Evolutionary conservation across 2,329 filamentous ascomycete genomes (phyloP).

Genomic region (Curvularia hawaiiensis): DNA sequence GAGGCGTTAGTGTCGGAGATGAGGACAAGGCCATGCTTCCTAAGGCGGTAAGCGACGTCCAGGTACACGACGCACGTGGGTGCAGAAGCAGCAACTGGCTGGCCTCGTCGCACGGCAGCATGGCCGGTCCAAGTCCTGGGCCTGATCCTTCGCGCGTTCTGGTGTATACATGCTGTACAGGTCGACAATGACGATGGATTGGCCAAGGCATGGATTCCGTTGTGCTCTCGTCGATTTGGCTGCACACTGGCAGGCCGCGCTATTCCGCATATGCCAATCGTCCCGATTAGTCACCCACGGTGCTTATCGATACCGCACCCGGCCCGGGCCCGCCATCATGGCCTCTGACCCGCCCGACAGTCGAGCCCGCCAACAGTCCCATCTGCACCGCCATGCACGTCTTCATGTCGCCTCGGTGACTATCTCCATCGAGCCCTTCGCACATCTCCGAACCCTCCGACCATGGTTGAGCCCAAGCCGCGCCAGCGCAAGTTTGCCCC

Average conservation of each 20-base stretch:
- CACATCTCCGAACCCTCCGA: slow-evolving; percentile 15
- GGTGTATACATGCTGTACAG: background rate
- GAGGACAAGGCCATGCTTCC: slow-evolving; percentile 29
- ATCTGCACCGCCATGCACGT: slow-evolving; percentile 16
- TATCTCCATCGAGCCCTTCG: slow-evolving; percentile 13
- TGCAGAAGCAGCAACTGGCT: slow-evolving; percentile 5
- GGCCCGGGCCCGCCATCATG: slow-evolving; percentile 7
- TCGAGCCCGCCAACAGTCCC: slow-evolving; percentile 8
- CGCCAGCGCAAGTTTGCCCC: slow-evolving; percentile 46
- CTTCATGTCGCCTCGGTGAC: slow-evolving; percentile 17
- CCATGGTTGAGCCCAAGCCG: slow-evolving; percentile 40
- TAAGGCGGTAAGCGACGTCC: slow-evolving; percentile 20
- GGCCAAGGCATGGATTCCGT: background rate
- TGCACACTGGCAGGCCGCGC: background rate
- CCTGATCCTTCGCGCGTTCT: slow-evolving; percentile 5
- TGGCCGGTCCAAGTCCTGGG: background rate
- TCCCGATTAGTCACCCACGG: slow-evolving; percentile 10
- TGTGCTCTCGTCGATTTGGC: background rate
- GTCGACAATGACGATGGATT: background rate
- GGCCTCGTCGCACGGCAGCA: slow-evolving; percentile 2
- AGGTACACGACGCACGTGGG: slow-evolving; percentile 14
- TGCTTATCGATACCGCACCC: slow-evolving; percentile 13
- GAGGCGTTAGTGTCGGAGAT: slow-evolving; percentile 28
- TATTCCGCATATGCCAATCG: background rate
- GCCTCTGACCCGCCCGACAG: slow-evolving; percentile 16